Percentiles rank a stretch among this genome's conserved stretches.
These are phyloP conservation scores for Pseudohyphozyma bogoriensis DNA, from an alignment of 768 basidiomycete species.

Conservation along the genomic window DNA sequence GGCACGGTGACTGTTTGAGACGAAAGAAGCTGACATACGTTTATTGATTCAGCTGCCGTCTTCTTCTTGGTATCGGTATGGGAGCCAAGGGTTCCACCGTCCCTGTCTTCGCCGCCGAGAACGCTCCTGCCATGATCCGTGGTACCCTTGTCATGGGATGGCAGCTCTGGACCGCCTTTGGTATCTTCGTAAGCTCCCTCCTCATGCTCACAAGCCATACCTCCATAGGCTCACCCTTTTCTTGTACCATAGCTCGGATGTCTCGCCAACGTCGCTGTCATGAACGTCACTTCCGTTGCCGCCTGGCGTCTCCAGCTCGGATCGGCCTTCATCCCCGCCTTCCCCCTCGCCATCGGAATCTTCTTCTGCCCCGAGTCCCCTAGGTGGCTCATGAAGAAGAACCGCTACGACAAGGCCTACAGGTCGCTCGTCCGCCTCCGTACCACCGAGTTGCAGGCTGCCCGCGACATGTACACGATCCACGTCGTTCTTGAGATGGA, in stretches of 20 bases:
- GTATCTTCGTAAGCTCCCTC: too few relatives aligned
- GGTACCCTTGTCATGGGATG: conserved; percentile 87
- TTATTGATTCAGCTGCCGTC: conserved; percentile 43
- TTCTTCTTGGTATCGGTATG: conserved; percentile 57
- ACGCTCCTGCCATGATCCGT: conserved; percentile 66
- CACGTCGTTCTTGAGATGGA: too few relatives aligned
- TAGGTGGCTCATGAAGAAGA: conserved; percentile 42
- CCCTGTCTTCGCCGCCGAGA: conserved; percentile 64
- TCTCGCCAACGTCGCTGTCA: not conserved
- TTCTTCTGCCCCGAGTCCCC: conserved; percentile 49
- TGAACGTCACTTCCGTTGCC: conserved; percentile 33
- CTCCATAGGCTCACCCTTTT: not conserved
- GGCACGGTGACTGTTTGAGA: too few relatives aligned
- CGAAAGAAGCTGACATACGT: too few relatives aligned
- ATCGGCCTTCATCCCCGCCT: conserved; percentile 37
- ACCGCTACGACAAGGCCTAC: conserved; percentile 37
- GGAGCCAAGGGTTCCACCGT: conserved; percentile 51
- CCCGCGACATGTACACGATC: conserved; percentile 42
- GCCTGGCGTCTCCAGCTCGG: conserved; percentile 41
- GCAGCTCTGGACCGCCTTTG: conserved; percentile 42
- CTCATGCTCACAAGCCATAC: not conserved
- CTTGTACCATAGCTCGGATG: not conserved
- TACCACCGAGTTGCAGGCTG: conserved; percentile 38
- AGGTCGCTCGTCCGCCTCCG: conserved; percentile 37
- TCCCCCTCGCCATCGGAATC: conserved; percentile 46